A percentile compares a stretch with the other conserved stretches of the same genome.
Conservation (phyloP, 2,329 filamentous ascomycete species). For the Fusarium scirpi region DNA sequence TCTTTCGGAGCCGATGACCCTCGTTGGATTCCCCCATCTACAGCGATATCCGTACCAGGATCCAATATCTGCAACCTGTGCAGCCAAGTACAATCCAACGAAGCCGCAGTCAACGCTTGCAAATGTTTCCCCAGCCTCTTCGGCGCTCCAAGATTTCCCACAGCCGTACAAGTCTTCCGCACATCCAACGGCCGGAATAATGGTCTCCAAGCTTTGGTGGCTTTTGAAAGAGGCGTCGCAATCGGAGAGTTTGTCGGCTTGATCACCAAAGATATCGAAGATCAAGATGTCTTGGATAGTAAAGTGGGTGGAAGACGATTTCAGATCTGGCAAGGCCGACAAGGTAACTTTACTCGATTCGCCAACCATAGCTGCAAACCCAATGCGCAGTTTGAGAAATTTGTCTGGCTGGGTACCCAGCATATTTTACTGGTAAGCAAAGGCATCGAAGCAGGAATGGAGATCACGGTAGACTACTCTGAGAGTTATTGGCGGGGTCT, state of each 20-base stretch:
- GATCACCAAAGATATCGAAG: not conserved
- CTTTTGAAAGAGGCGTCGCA: not conserved
- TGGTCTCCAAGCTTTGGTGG: not conserved
- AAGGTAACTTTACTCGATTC: not conserved
- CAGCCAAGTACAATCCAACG: not conserved
- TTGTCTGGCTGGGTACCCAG: not conserved
- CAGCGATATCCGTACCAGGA: not conserved
- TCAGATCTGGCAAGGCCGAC: not conserved
- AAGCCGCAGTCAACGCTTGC: not conserved
- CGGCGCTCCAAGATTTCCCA: not conserved
- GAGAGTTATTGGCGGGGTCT: slow-evolving; percentile 3
- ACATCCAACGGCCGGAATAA: slow-evolving; percentile 2
- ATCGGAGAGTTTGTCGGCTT: not conserved
- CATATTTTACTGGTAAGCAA: not conserved
- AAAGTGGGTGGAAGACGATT: not conserved
- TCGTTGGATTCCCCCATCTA: not conserved
- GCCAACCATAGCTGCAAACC: slow-evolving; percentile 2
- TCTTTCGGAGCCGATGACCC: not conserved
- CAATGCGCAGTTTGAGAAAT: slow-evolving; percentile 1
- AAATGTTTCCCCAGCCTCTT: not conserved
- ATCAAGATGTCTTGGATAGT: slow-evolving; percentile 2
- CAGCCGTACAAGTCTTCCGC: not conserved
- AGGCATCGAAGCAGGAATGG: not conserved
- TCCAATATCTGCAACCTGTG: not conserved
- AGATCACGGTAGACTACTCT: slow-evolving; percentile 2